A percentile compares a stretch with the other conserved stretches of the same genome.
Evolutionary conservation across 495 filamentous ascomycete species (phyloP).

Genomic region (Aspergillus conjunctus): DNA sequence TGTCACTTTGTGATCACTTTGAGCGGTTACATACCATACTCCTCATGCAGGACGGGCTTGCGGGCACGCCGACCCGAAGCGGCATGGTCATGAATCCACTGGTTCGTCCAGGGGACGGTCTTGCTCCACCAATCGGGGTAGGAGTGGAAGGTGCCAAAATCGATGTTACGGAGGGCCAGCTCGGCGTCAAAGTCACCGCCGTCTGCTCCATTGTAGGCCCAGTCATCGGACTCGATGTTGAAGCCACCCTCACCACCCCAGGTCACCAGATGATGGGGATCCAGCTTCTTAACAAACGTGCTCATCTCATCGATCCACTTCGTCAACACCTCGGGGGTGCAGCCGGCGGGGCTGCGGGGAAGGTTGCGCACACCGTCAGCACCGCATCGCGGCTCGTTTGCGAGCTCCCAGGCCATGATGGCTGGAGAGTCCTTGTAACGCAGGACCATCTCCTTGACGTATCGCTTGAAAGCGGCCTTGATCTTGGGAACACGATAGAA

Average conservation of each 20-base stretch:
- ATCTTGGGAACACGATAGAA: conserved; percentile 56
- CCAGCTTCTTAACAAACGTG: conserved; percentile 61
- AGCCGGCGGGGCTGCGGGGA: conserved; percentile 32
- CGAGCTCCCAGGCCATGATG: conserved; percentile 69
- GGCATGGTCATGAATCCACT: conserved; percentile 23
- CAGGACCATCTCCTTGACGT: conserved; percentile 61
- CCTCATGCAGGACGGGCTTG: conserved; percentile 24
- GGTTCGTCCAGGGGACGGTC: conserved; percentile 21
- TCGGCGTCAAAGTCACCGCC: conserved; percentile 63
- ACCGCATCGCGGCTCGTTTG: conserved; percentile 66
- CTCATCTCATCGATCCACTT: conserved; percentile 59
- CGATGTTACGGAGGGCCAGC: conserved; percentile 53
- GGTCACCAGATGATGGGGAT: conserved; percentile 59
- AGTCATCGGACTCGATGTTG: conserved; percentile 44
- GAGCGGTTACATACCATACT: conserved; percentile 17
- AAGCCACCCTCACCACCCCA: conserved; percentile 59
- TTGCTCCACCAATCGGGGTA: conserved; percentile 48
- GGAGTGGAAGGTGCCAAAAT: conserved; percentile 63
- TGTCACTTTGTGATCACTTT: not conserved
- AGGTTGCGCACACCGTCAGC: conserved; percentile 28
- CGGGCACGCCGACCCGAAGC: not conserved
- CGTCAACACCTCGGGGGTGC: conserved; percentile 55
- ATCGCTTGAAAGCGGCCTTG: conserved; percentile 60
- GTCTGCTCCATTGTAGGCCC: conserved; percentile 58
- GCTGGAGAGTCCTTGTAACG: conserved; percentile 58